Conservation (phyloP, 345 rosid species). For the Ceriops zippeliana region DNA sequence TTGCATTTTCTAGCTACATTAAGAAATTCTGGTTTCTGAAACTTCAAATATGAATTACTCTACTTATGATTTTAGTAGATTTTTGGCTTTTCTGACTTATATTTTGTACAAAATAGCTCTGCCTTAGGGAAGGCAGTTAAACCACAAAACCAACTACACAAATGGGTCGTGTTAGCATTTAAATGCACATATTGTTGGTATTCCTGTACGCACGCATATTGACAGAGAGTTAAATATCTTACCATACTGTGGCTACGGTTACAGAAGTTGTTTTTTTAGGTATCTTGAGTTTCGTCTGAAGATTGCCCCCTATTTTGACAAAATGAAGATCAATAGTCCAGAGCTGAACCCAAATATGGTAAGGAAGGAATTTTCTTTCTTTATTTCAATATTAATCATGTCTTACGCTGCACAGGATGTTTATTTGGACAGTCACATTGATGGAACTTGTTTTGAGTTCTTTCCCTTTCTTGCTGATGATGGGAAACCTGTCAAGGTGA, state of each 20-base stretch:
- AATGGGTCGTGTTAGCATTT: neutral
- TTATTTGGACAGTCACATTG: constrained; percentile 80
- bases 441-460: constrained; percentile 75
- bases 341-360: constrained; percentile 93
- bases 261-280: neutral
- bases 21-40: too few species aligned
- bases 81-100: too few species aligned
- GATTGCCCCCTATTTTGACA: constrained; percentile 22
- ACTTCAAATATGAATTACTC: too few species aligned
- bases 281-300: neutral
- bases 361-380: constrained; percentile 11
- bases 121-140: neutral
- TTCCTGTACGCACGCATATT: neutral
- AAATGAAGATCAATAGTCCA: constrained; percentile 92
- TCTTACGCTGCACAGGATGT: constrained; percentile 65
- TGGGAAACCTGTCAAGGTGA: constrained; percentile 90
- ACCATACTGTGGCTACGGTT: neutral
- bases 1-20: too few species aligned
- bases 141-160: neutral
- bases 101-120: too few species aligned
- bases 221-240: too few species aligned
- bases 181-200: neutral
- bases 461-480: constrained; percentile 91
- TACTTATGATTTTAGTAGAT: too few species aligned
- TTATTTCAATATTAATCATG: constrained; percentile 5